Conservation (phyloP, 441 rosid species). For the Flueggea neowawraea region DNA sequence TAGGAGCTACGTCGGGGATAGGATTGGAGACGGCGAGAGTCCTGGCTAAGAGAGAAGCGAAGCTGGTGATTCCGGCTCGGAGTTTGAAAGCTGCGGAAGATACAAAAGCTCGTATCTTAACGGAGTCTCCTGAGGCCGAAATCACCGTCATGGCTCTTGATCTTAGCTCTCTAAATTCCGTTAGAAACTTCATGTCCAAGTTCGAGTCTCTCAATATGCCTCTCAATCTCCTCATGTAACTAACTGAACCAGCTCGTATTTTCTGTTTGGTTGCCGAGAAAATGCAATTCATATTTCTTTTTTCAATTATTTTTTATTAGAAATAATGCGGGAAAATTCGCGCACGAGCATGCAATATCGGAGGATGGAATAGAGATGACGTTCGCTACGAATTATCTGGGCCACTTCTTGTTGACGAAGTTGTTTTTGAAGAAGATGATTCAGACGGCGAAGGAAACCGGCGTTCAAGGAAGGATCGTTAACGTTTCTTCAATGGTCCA, state of each 20-base stretch:
- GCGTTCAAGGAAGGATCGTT: slow-evolving; percentile 78
- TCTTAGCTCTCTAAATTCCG: slow-evolving; percentile 80
- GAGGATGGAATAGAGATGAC: slow-evolving; percentile 98
- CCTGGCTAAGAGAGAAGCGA: slow-evolving; percentile 69
- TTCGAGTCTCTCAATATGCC: slow-evolving; percentile 68
- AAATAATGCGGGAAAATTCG: slow-evolving; percentile 89
- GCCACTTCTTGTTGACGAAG: slow-evolving; percentile 81
- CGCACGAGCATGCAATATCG: slow-evolving; percentile 72
- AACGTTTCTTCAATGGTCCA: slow-evolving; percentile 79
- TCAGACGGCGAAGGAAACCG: slow-evolving; percentile 57
- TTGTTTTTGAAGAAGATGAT: slow-evolving; percentile 61
- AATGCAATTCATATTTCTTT: neutral
- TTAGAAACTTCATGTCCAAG: slow-evolving; percentile 57
- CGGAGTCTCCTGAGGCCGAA: slow-evolving; percentile 66
- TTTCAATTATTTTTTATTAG: slow-evolving; percentile 26
- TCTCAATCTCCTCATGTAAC: slow-evolving; percentile 87
- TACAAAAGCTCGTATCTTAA: slow-evolving; percentile 53
- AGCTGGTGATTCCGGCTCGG: slow-evolving; percentile 80
- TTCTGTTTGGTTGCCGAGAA: slow-evolving; percentile 23
- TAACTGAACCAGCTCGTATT: neutral
- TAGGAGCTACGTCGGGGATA: slow-evolving; percentile 95
- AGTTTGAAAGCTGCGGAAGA: slow-evolving; percentile 84
- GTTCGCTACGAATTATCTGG: slow-evolving; percentile 85
- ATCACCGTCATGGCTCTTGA: slow-evolving; percentile 79
- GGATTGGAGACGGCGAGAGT: slow-evolving; percentile 95